Evolutionary conservation across 2,329 filamentous ascomycete genomes (phyloP), one percentile per base, ranked within the genome.

Genomic region (Cladophialophora immunda): DNA sequence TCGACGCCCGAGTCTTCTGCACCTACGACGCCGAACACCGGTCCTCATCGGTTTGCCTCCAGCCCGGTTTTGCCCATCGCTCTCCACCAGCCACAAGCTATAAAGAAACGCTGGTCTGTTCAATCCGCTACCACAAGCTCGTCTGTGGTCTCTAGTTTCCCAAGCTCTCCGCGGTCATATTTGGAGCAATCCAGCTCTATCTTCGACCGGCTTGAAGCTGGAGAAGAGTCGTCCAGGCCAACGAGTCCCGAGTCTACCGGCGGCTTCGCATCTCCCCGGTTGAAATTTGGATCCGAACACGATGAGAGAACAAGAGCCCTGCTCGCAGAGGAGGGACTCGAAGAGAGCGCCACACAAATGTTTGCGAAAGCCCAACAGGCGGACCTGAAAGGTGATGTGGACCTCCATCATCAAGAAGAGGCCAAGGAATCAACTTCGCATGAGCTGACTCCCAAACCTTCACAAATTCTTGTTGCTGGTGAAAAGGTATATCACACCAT

Each of bases 171-270:
- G 0, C 86, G 85, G 53, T 95, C 93, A 1, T 88, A 71, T 53
- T 71, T 88, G 32, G 88, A 89, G 69, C 87, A 90, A 19, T 86
- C 86, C 58, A 92, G 86, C 13, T 89, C 92, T 0, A 82, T 97
- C 55, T 97, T 97, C 73, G 94, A 97, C 76, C 86, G 88, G 34
- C 81, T 86, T 11, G 87, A 90, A 71, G 85, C 84, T 69, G 85
- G 84, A 63, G 82, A 81, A 54, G 90, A 92, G 59, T 89, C 86
- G 2, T 93, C 92, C 11, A 85, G 89, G 56, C 92, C 94, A 0
- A 90, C 88, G 0, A 97, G 94, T 41, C 94, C 95, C 0, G 89
- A 91, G 17, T 97, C 93, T 1, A 62, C 66, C 19, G 90, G 89
- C 61, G 82, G 90, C 15, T 78, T 79, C 56, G 86, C 75, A 84